Evolutionary conservation across 345 rosid genomes (phyloP), one percentile per base, ranked within the genome.

Genomic region (Turnera subulata): DNA sequence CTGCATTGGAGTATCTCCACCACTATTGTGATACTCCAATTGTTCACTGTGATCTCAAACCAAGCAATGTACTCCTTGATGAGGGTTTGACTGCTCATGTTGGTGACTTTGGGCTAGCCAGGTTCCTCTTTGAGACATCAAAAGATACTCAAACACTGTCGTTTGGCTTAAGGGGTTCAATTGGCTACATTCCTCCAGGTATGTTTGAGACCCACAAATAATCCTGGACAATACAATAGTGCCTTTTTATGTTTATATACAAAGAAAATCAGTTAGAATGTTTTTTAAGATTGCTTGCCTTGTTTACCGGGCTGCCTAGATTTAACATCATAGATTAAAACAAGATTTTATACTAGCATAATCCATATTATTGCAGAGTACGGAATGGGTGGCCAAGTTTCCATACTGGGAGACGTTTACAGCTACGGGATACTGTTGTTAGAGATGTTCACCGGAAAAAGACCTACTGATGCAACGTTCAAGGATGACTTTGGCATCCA

Each of bases 371-470:
- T 6, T 52, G 46, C 74, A 61, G 72, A 74, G 63, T 66, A 74
- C 15, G 67, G 67, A 43, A 16, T 16, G 15, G 62, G 37, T 5
- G 53, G 50, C 10, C 57, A 29, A 11, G 64, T 66, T 43, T 62
- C 72, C 13, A 32, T 38, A 16, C 51, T 37, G 0, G 73, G 70
- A 54, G 79, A 74, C 14, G 56, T 59, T 14, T 70, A 66, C 58
- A 70, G 66, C 55, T 70, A 32, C 22, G 79, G 72, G 20, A 58
- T 70, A 37, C 50, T 74, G 8, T n/a, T 69, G 44, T 59, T 62
- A 37, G 72, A 69, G 65, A 65, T 65, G 66, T 69, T 74, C 29
- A 66, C 78, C 19, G 75, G 75, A 24, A 74, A 65, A 58, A 69
- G 72, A 17, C 78, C 78, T 6, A 62, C 67, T 5, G 73, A 62